phyloP scores from a whole-genome alignment of 306 rosid genomes.

The Mimosa bimucronata region DNA sequence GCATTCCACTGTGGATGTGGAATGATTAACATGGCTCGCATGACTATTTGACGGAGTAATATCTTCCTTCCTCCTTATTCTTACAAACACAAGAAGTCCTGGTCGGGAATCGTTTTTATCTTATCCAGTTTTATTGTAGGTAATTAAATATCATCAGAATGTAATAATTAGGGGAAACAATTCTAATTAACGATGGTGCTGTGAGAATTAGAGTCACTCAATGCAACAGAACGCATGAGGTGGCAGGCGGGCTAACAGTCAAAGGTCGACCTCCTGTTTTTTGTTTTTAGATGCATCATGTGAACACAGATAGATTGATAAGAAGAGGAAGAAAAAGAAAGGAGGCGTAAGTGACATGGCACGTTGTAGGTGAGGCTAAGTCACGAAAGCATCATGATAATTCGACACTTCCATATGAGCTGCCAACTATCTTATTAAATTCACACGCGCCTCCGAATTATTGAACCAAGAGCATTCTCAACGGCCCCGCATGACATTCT shows the following conservation, averaged over 20 bases:
- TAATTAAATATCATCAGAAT: not conserved
- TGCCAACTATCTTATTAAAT: slow-evolving; percentile 4
- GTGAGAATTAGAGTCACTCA: no score
- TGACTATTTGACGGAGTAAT: not conserved
- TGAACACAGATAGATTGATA: no score
- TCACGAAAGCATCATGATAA: not conserved
- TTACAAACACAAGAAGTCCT: not conserved
- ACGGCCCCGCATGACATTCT: not conserved
- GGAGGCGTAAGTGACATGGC: not conserved
- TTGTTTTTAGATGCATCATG: no score
- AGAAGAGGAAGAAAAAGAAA: not conserved
- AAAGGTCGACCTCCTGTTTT: no score
- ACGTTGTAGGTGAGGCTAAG: not conserved
- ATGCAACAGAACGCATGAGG: no score
- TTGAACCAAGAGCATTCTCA: not conserved
- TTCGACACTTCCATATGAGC: not conserved
- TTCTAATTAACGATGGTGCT: not conserved
- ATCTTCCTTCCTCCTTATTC: not conserved
- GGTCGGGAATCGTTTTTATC: not conserved
- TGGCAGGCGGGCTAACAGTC: no score
- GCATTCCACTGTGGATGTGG: slow-evolving; percentile 44
- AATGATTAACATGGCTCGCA: slow-evolving; percentile 37
- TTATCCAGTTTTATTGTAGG: not conserved
- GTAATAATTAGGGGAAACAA: not conserved
- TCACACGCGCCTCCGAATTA: not conserved